Evolutionary conservation across 352 stramenopile genomes (phyloP).

Genomic region (Pythium aquatile): DNA sequence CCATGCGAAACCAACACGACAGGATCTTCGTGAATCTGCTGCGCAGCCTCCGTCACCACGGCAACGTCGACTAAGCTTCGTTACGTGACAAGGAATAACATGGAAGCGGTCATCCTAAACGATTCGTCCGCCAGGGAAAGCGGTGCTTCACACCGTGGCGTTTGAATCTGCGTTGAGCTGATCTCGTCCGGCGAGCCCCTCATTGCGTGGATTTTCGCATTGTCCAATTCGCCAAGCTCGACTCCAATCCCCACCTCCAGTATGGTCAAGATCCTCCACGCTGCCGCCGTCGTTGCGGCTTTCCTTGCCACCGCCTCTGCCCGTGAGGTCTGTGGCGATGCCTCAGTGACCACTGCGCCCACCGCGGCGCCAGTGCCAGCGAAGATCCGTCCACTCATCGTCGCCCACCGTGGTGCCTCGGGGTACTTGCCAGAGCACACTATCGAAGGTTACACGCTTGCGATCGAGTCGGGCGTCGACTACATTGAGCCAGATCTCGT

Average conservation of each 20-base stretch:
- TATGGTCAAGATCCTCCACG: slow-evolving; percentile 52
- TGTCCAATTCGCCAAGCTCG: slow-evolving; percentile 21
- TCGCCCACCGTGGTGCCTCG: slow-evolving; percentile 84
- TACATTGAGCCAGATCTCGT: slow-evolving; percentile 93
- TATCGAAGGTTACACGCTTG: slow-evolving; percentile 85
- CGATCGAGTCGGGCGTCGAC: slow-evolving; percentile 87
- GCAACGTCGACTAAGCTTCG: slow-evolving; percentile 4
- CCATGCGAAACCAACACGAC: not conserved
- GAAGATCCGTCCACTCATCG: slow-evolving; percentile 55
- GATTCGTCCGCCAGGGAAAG: not conserved
- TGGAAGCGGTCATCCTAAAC: not conserved
- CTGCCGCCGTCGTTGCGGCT: slow-evolving; percentile 28
- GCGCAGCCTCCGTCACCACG: not conserved
- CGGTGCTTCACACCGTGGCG: not conserved
- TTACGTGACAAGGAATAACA: not conserved
- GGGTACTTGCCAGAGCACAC: slow-evolving; percentile 92
- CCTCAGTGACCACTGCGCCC: slow-evolving; percentile 18
- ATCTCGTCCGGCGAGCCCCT: too few species aligned
- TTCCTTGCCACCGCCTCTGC: slow-evolving; percentile 30
- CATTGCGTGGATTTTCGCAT: not conserved
- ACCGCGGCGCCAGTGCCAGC: slow-evolving; percentile 13
- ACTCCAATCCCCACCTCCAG: slow-evolving; percentile 11
- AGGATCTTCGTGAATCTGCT: not conserved
- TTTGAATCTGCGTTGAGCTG: not conserved
- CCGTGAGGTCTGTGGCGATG: slow-evolving; percentile 36